Evolutionary conservation across 2,329 filamentous ascomycete genomes (phyloP).

Genomic region (Claviceps digitariae): DNA sequence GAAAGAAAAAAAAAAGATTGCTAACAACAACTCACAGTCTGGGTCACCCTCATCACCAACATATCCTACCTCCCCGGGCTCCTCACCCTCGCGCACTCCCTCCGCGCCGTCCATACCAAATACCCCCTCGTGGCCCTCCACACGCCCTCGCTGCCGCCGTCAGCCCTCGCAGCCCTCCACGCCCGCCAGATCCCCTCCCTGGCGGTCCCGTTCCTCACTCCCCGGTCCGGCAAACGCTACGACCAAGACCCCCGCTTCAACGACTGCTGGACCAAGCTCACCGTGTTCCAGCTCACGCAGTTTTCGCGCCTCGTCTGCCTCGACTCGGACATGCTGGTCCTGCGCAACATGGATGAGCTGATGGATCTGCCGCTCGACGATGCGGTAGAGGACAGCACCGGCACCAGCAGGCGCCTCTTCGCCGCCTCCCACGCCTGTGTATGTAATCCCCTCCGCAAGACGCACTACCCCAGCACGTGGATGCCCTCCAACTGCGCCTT

Average conservation of each 20-base stretch:
- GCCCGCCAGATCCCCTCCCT: conserved; percentile 56
- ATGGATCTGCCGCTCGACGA: conserved; percentile 66
- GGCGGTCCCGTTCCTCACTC: conserved; percentile 59
- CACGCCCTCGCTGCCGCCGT: conserved; percentile 58
- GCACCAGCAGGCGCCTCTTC: conserved; percentile 35
- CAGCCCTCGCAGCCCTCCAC: conserved; percentile 56
- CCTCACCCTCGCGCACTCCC: conserved; percentile 65
- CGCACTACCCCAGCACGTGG: conserved; percentile 68
- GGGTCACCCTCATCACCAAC: conserved; percentile 81
- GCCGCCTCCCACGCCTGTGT: conserved; percentile 75
- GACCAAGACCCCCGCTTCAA: conserved; percentile 71
- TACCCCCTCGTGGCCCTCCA: conserved; percentile 77
- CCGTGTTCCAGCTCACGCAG: conserved; percentile 61
- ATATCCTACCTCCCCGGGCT: conserved; percentile 69
- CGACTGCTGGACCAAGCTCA: conserved; percentile 82
- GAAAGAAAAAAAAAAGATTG: background rate
- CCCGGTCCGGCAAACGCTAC: conserved; percentile 52
- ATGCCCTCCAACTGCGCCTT: conserved; percentile 43
- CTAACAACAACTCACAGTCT: conserved; percentile 42
- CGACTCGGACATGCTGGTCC: conserved; percentile 77
- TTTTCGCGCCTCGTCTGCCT: conserved; percentile 72
- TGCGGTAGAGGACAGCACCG: background rate
- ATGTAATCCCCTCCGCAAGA: conserved; percentile 67
- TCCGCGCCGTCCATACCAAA: conserved; percentile 48
- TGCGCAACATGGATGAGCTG: conserved; percentile 80